Evolutionary conservation across 345 rosid species (phyloP).

Genomic region (Arabidopsis arenosa): DNA sequence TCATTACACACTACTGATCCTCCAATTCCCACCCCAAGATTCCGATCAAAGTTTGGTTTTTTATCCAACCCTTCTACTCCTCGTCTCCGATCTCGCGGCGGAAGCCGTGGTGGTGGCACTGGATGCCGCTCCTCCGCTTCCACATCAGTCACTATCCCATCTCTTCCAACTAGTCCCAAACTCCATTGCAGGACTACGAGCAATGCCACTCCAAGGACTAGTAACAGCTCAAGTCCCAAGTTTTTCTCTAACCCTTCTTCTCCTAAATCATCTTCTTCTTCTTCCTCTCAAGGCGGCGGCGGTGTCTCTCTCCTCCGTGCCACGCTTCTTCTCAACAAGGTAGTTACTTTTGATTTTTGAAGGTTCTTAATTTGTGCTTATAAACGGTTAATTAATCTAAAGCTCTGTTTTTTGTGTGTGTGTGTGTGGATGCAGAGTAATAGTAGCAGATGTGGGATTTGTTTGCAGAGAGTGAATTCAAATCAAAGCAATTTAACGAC

Average conservation of each 20-base stretch:
- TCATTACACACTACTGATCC: constrained; percentile 9
- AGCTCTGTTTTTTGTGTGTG: background rate
- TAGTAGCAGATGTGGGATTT: constrained; percentile 69
- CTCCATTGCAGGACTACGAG: constrained; percentile 62
- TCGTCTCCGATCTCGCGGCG: constrained; percentile 56
- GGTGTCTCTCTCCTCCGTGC: constrained; percentile 49
- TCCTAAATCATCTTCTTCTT: constrained; percentile 78
- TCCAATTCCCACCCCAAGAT: constrained; percentile 51
- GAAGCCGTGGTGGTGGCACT: constrained; percentile 40
- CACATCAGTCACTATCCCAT: constrained; percentile 44
- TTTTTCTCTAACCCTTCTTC: constrained; percentile 73
- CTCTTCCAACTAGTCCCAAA: constrained; percentile 73
- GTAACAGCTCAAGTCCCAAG: constrained; percentile 51
- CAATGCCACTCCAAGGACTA: constrained; percentile 46
- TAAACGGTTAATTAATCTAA: background rate
- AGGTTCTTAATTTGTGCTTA: background rate
- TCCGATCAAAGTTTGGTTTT: constrained; percentile 68
- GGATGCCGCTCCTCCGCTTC: constrained; percentile 64
- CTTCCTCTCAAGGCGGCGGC: constrained; percentile 63
- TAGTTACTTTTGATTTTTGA: background rate
- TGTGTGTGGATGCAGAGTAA: constrained; percentile 40
- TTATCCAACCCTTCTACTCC: constrained; percentile 87
- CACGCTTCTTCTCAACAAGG: constrained; percentile 43
- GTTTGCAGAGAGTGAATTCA: constrained; percentile 61
- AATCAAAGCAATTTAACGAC: constrained; percentile 66